Evolutionary conservation across 2,329 filamentous ascomycete genomes (phyloP).

Genomic region (Cytospora chrysosperma): DNA sequence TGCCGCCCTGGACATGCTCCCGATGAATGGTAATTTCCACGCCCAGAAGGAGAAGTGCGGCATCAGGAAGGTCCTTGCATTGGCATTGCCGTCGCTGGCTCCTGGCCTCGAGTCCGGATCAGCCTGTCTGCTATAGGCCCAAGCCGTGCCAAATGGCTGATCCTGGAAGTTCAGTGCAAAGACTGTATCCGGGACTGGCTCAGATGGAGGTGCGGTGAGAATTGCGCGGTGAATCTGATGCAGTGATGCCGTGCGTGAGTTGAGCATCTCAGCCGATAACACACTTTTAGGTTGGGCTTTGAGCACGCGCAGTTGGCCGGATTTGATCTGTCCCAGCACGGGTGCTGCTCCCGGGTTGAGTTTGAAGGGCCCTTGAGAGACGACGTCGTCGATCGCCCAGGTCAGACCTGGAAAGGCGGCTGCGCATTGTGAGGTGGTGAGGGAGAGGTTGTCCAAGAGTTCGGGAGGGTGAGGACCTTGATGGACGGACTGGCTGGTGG

Average conservation of each 20-base stretch:
- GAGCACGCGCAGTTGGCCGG: slow-evolving; percentile 47
- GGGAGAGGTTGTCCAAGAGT: slow-evolving; percentile 36
- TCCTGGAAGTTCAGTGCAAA: slow-evolving; percentile 54
- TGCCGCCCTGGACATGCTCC: slow-evolving; percentile 41
- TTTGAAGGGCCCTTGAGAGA: slow-evolving; percentile 44
- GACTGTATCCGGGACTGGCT: slow-evolving; percentile 48
- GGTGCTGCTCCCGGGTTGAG: slow-evolving; percentile 40
- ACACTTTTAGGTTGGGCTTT: slow-evolving; percentile 41
- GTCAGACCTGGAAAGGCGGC: slow-evolving; percentile 46
- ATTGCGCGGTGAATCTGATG: slow-evolving; percentile 54
- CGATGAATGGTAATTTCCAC: slow-evolving; percentile 52
- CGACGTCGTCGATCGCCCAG: slow-evolving; percentile 45
- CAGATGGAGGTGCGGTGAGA: slow-evolving; percentile 42
- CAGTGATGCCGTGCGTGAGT: slow-evolving; percentile 50
- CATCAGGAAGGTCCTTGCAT: slow-evolving; percentile 46
- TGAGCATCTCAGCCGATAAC: slow-evolving; percentile 45
- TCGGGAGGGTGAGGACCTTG: slow-evolving; percentile 20
- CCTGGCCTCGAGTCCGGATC: slow-evolving; percentile 33
- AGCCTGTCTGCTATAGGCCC: slow-evolving; percentile 48
- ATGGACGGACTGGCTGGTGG: neutral
- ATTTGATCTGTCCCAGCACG: slow-evolving; percentile 42
- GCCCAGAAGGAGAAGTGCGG: slow-evolving; percentile 58
- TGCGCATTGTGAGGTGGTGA: slow-evolving; percentile 44
- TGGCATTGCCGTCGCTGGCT: slow-evolving; percentile 25
- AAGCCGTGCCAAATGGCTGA: slow-evolving; percentile 43